Evolutionary conservation across 176 grass and related monocot genomes (phyloP).

Genomic region (Microstegium vimineum): DNA sequence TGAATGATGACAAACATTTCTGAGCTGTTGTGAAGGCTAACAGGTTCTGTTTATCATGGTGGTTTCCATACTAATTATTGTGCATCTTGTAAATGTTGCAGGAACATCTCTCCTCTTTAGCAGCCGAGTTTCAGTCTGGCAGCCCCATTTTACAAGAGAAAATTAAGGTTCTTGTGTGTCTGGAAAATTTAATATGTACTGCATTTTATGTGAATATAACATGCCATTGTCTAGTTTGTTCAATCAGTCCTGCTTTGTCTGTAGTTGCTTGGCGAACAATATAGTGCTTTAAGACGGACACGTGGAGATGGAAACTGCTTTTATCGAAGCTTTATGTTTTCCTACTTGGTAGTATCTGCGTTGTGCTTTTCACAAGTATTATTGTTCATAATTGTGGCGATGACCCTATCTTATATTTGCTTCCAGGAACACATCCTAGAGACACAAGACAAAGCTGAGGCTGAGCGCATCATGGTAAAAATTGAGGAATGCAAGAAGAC

Average conservation of each 20-base stretch:
- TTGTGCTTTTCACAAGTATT: not conserved
- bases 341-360: constrained; percentile 66
- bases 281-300: constrained; percentile 87
- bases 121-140: constrained; percentile 76
- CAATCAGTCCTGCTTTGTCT: constrained; percentile 26
- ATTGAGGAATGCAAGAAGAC: constrained; percentile 75
- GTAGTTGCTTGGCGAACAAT: constrained; percentile 88
- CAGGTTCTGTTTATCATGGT: not conserved
- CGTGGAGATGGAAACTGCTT: constrained; percentile 99
- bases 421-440: constrained; percentile 90
- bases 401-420: constrained; percentile 15
- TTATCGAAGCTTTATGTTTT: constrained; percentile 99
- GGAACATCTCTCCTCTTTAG: constrained; percentile 92
- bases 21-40: not conserved
- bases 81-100: constrained; percentile 38
- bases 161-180: constrained; percentile 69
- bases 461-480: constrained; percentile 71
- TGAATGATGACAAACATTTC: not conserved
- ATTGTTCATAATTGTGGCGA: not conserved
- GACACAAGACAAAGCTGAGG: constrained; percentile 80
- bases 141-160: constrained; percentile 90
- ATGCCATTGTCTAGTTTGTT: constrained; percentile 35
- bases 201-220: not conserved
- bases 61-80: not conserved
- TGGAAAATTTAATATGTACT: constrained; percentile 16